Evolutionary conservation across 305 asterid genomes (phyloP).

Genomic region (Fraxinus xanthoxyloides): DNA sequence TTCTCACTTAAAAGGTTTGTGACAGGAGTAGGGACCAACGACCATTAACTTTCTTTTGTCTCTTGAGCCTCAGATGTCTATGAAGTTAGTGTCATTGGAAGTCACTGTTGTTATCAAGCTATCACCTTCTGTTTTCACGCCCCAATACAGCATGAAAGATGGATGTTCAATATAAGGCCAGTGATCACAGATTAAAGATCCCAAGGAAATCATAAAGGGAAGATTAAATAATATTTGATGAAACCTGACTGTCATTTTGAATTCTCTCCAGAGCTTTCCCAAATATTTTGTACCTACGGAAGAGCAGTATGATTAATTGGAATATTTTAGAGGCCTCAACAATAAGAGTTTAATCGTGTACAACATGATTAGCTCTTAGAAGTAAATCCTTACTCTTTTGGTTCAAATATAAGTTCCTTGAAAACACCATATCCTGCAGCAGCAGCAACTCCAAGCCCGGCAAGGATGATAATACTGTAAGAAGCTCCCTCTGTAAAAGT

Average conservation of each 20-base stretch:
- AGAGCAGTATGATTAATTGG: background rate
- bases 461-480: constrained; percentile 75
- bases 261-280: constrained; percentile 78
- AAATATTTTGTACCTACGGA: constrained; percentile 77
- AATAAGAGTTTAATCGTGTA: background rate
- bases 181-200: background rate
- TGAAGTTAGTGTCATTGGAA: background rate
- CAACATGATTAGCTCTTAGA: background rate
- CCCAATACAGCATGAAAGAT: background rate
- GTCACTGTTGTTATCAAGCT: background rate
- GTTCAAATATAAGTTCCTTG: constrained; percentile 84
- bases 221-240: background rate
- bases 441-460: constrained; percentile 87
- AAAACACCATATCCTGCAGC: constrained; percentile 86
- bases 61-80: background rate
- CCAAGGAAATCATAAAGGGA: background rate
- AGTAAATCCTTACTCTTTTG: constrained; percentile 70
- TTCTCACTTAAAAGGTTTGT: background rate
- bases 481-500: constrained; percentile 92
- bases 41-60: background rate
- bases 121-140: background rate
- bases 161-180: background rate
- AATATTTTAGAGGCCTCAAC: background rate
- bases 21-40: background rate
- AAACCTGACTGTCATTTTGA: constrained; percentile 77